Conservation (phyloP, 768 basidiomycete species). For the Podaxis sp. region DNA sequence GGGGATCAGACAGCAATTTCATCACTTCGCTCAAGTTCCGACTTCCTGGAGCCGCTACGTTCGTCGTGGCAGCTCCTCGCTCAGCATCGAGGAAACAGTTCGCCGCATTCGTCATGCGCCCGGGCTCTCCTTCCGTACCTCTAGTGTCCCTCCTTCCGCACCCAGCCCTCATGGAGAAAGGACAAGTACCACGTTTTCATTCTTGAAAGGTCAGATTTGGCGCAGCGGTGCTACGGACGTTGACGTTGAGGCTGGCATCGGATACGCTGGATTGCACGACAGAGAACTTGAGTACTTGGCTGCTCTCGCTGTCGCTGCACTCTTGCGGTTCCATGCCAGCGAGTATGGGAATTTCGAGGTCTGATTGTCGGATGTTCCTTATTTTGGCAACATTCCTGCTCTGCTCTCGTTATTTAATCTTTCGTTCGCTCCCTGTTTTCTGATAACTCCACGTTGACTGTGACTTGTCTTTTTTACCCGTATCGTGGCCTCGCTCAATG, state of each 20-base stretch:
- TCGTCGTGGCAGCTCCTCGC: not conserved
- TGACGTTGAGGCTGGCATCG: not conserved
- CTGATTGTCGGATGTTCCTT: not conserved
- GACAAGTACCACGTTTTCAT: not conserved
- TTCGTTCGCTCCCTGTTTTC: not conserved
- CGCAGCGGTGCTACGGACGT: not conserved
- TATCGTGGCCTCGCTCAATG: no score
- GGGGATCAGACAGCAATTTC: not conserved
- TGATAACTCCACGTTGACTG: not conserved
- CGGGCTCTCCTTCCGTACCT: not conserved
- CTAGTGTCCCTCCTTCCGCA: not conserved
- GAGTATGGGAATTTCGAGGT: not conserved
- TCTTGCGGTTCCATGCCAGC: not conserved
- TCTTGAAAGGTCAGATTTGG: not conserved
- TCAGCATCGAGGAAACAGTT: not conserved
- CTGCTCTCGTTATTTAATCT: not conserved
- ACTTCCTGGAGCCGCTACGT: not conserved
- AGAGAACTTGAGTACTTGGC: not conserved
- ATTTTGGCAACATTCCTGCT: not conserved
- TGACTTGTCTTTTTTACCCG: no score
- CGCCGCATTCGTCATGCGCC: not conserved
- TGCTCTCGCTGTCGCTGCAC: not conserved
- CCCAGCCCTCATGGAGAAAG: not conserved
- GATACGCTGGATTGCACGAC: not conserved
- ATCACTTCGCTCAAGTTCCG: not conserved